Base-by-base conservation (phyloP, 495 filamentous ascomycete species). In the Pseudomonodictys pantanalensis region DNA sequence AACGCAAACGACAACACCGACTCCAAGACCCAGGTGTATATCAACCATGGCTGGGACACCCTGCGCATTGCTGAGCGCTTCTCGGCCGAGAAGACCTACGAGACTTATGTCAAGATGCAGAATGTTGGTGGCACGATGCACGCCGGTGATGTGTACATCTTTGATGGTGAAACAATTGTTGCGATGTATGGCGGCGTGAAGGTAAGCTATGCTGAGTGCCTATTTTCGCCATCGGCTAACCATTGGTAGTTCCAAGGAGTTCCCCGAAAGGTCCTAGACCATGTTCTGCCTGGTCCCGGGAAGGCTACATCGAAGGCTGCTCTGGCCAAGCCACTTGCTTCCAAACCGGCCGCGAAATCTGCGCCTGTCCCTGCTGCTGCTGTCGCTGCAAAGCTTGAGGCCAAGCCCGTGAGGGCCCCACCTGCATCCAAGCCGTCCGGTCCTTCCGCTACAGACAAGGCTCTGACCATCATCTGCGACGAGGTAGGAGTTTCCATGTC, bases 41-140 rank as follows among this genome's bases (percentile, higher is more conserved):
- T 92, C 55, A 88, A 84, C 39, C 89, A 92, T 65, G 87, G 88
- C n/a, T 88, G 89, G 85, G 83, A 87, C 59, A 85, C 81, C 0
- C 81, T 92, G 76, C 78, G 83, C 15, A 83, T 91, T 57, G 78
- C 84, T 57, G 84, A 86, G 65, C 78, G 81, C 32, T 78, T 92
- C 17, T 73, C 77, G 20, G 75, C 79, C 0, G 76, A 75, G 28
- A 86, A 88, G 73, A 84, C 81, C 0, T 92, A 91, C 64, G 78
- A 80, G 45, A 83, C 81, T 4, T 89, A 91, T 72, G 83, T 89
- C 55, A 81, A 81, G 54, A 91, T 87, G 85, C 57, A 67, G 24
- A 60, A 73, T 1, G 75, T 72, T 65, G 68, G 71, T 15, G 67
- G 73, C 23, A 77, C 75, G 1, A 77, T 78, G 45, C 77, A 71